Conservation (phyloP, 2,329 filamentous ascomycete genomes). For the Pestalotiopsis sp. region DNA sequence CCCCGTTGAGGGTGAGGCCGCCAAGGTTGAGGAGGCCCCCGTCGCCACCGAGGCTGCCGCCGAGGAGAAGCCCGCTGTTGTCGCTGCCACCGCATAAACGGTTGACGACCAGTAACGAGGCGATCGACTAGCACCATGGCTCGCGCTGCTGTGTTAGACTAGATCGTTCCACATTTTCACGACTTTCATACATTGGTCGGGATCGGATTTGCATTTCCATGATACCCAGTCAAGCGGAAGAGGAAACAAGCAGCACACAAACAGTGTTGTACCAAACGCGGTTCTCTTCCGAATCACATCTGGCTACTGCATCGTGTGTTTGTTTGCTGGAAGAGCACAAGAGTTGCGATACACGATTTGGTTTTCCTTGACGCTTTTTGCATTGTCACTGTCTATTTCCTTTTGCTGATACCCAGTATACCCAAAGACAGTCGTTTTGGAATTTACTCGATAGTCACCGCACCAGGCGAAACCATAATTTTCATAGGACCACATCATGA, state of each 20-base stretch:
- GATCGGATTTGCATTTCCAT: constrained; percentile 40
- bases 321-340: constrained; percentile 16
- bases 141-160: neutral
- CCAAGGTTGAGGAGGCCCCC: constrained; percentile 12
- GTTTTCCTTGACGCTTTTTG: constrained; percentile 31
- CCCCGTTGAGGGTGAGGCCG: constrained; percentile 24
- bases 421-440: constrained; percentile 34
- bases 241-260: constrained; percentile 1
- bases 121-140: neutral
- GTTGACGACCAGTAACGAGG: neutral
- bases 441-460: constrained; percentile 26
- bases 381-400: constrained; percentile 29
- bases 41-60: constrained; percentile 19
- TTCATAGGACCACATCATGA: constrained; percentile 21
- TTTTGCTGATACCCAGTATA: constrained; percentile 41
- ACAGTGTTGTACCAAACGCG: constrained; percentile 13
- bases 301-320: neutral
- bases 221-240: constrained; percentile 30
- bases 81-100: constrained; percentile 36
- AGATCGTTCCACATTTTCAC: constrained; percentile 5
- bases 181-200: constrained; percentile 29
- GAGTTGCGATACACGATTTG: constrained; percentile 28
- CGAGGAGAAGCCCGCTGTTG: constrained; percentile 28
- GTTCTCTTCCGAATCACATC: neutral
- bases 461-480: constrained; percentile 23